Percentiles rank a stretch among this genome's conserved stretches.
These are phyloP conservation scores for Magnusiomyces tetraspermus DNA, from an alignment of 1,139 yeast species.

Conservation along the genomic window DNA sequence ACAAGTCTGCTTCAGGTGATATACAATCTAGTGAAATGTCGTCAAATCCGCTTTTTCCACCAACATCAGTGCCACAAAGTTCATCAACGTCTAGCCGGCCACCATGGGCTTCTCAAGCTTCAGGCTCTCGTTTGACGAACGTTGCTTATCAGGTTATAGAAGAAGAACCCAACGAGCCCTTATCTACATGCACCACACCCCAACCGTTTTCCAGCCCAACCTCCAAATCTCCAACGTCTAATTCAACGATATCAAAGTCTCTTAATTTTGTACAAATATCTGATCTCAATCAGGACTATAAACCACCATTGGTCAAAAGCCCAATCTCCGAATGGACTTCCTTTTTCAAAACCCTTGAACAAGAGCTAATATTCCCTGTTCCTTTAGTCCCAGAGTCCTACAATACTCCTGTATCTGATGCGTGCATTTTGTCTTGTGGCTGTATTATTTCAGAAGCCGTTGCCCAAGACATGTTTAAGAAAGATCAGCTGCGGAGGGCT, in stretches of 20 bases:
- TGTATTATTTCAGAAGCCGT: constrained; percentile 52
- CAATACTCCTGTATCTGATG: constrained; percentile 6
- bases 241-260: background rate
- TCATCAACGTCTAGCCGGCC: background rate
- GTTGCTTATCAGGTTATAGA: background rate
- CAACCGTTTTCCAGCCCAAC: background rate
- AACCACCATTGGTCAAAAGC: background rate
- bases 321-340: constrained; percentile 24
- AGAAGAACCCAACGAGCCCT: background rate
- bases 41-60: no score
- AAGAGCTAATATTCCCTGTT: constrained; percentile 33
- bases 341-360: constrained; percentile 24
- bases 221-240: background rate
- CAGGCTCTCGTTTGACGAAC: background rate
- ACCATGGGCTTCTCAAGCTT: background rate
- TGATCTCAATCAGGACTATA: background rate
- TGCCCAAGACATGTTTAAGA: background rate
- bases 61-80: background rate
- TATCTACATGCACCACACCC: background rate
- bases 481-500: background rate
- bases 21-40: no score
- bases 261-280: no score
- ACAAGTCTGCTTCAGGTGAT: no score
- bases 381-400: constrained; percentile 35
- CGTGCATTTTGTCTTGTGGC: constrained; percentile 47